Conservation (phyloP, 129 eudicot genomes). For the Silybum marianum region DNA sequence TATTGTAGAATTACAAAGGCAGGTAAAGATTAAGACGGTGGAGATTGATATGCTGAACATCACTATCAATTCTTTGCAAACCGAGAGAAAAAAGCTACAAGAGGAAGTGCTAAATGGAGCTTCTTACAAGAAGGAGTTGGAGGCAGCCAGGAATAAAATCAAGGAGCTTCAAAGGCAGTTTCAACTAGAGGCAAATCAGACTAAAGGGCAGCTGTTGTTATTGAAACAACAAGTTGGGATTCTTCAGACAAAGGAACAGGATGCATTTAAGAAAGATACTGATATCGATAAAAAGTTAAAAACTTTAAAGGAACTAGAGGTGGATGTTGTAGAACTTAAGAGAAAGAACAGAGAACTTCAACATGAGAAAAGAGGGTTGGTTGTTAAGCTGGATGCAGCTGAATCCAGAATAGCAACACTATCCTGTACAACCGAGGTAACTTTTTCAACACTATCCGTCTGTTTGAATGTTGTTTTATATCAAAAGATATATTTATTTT, state of each 20-base stretch:
- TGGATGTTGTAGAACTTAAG: slow-evolving; percentile 83
- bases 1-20: slow-evolving; percentile 77
- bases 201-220: slow-evolving; percentile 89
- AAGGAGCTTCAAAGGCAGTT: slow-evolving; percentile 90
- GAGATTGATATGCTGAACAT: slow-evolving; percentile 94
- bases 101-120: slow-evolving; percentile 69
- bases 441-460: neutral
- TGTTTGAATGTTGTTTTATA: neutral
- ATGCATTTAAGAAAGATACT: slow-evolving; percentile 58
- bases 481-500: neutral
- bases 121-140: slow-evolving; percentile 68
- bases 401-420: slow-evolving; percentile 61
- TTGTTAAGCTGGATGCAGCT: slow-evolving; percentile 71
- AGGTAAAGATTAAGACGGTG: slow-evolving; percentile 86
- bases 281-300: slow-evolving; percentile 79
- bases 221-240: slow-evolving; percentile 90
- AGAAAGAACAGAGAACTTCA: slow-evolving; percentile 93
- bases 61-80: slow-evolving; percentile 75
- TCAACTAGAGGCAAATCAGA: slow-evolving; percentile 91
- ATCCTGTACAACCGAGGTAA: slow-evolving; percentile 90
- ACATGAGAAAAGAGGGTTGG: slow-evolving; percentile 82
- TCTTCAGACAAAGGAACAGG: slow-evolving; percentile 84
- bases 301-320: slow-evolving; percentile 72
- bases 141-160: slow-evolving; percentile 77
- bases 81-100: slow-evolving; percentile 90